Base-by-base conservation (phyloP, 208 protist genomes). In the Trypanosoma rangeli region DNA sequence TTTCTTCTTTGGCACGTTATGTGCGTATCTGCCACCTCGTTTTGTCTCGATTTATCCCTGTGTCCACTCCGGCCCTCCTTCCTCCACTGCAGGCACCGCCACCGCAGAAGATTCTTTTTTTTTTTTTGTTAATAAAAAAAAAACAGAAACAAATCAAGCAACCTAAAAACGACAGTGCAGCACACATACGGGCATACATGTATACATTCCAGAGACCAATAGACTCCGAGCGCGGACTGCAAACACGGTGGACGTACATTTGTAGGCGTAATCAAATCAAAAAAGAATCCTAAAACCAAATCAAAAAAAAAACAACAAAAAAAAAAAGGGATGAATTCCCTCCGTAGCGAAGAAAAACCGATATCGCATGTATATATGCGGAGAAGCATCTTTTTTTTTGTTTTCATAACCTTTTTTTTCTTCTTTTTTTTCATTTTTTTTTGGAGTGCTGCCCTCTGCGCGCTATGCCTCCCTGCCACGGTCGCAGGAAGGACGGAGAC, bases 291-390 rank as follows among this genome's bases (percentile, higher is more conserved):
- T 46, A 46, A 20, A 46, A 46, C 15, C 1, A 16, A 46, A 10
- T 9, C 42, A 10, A 20, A 2, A 33, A 57, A 24, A 67, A 33
- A 57, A 37, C 68, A 29, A 68, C 3, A 46, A 52, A 68, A 24
- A 68, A 74, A 74, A 42, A 13, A 68, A 74, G 66, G 62, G 49
- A 42, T 33, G 55, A 60, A 33, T 16, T 22, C 12, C 22, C 10
- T 22, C 37, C 13, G 33, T 37, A 56, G 33, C 50, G 15, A 70
- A 53, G 56, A 69, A 64, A 64, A 24, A 29, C 22, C 35, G 12
- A 64, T 64, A 50, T 50, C 56, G 56, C 33, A 61, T n/a, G n/a
- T n/a, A n/a, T n/a, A n/a, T 28, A 61, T 7, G 28, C 24, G 15
- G 33, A 61, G 35, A 16, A 61, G n/a, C 37, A 29, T 15, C 26